Base-by-base conservation (phyloP, 257 asterid genomes). In the Plantago major region DNA sequence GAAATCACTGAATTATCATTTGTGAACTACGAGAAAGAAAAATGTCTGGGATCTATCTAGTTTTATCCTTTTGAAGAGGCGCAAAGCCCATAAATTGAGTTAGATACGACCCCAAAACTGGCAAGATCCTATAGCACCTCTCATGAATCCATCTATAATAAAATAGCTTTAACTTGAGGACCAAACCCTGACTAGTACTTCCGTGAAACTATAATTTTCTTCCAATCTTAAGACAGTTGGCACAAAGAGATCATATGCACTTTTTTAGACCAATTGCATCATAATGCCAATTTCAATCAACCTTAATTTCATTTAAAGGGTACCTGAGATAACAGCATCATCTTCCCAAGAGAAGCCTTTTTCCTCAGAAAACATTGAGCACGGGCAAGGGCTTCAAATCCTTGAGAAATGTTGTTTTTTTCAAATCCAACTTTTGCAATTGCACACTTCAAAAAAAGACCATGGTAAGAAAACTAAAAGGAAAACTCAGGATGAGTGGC, bases 331-430 rank as follows among this genome's bases (percentile, higher is more conserved):
- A 89, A 82, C 72, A 93, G 57, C 48, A 73, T 79, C 88, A 88
- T 77, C 90, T 87, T 87, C 72, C 83, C 95, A 55, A 93, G 97
- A 69, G 99, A 87, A 68, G 61, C 73, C 76, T 85, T 85, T 81
- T 96, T 93, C 81, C 95, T 75, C 47, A 93, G 81, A 53, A 89
- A 88, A 79, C 92, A 79, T 50, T 87, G 99, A 72, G 99, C 99
- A 71, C 95, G 96, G 56, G 94, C 95, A 79, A 93, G 99, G 69
- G 99, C 99, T 82, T 93, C 97, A 82, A 93, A 93, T 63, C 97
- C 99, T 79, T 79, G 89, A 66, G 99, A 76, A 62, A 93, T 82
- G 63, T 87, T 82, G 84, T 87, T 83, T 90, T 83, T 93, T 88
- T 85, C 95, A 45, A 93, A 89, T 14, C 94, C 82, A 81, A 42